phyloP scores from a whole-genome alignment of 2,329 filamentous ascomycete genomes.

The Proliferodiscus dingleyae region DNA sequence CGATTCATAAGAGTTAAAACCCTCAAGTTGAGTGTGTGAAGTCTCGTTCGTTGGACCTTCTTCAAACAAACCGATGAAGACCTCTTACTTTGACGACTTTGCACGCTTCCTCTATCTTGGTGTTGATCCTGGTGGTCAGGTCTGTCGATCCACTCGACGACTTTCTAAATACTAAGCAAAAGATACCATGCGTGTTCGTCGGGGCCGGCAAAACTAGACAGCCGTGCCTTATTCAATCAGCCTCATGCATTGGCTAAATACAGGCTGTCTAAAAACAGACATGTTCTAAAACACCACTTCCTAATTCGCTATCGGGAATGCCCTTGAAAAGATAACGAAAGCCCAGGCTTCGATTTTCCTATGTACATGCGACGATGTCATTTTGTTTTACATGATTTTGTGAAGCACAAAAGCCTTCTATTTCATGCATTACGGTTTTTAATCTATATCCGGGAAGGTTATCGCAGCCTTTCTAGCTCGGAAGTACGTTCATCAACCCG shows the following conservation, averaged over 20 bases:
- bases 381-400: background rate
- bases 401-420: background rate
- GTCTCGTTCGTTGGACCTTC: too few relatives aligned
- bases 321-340: background rate
- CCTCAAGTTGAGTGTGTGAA: too few relatives aligned
- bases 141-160: too few relatives aligned
- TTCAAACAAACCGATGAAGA: too few relatives aligned
- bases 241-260: constrained; percentile 14
- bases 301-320: background rate
- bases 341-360: background rate
- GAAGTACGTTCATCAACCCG: too few relatives aligned
- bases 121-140: too few relatives aligned
- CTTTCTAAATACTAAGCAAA: background rate
- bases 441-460: background rate
- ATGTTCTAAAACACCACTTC: background rate
- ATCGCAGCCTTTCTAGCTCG: too few relatives aligned
- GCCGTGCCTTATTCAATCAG: constrained; percentile 6
- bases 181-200: background rate
- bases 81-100: too few relatives aligned
- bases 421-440: constrained; percentile 1
- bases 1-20: too few relatives aligned
- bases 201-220: background rate
- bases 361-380: constrained; percentile 2
- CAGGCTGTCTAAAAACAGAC: background rate
- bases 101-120: too few relatives aligned